phyloP scores from a whole-genome alignment of 306 rosid species.

The Vigna hirtella region DNA sequence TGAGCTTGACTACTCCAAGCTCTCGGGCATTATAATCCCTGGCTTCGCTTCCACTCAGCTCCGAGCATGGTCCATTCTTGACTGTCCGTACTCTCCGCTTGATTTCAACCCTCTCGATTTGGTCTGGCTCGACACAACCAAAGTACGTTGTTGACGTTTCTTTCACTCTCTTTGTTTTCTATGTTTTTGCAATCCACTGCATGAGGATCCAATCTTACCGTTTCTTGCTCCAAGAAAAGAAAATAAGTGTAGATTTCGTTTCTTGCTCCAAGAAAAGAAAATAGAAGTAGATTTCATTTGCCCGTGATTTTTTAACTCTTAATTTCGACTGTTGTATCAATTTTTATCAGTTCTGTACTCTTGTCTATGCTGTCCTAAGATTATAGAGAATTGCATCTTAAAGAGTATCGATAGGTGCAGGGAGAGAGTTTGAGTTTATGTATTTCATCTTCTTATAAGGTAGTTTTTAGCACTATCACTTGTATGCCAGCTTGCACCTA shows the following conservation, averaged over 20 bases:
- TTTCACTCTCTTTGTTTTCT: neutral
- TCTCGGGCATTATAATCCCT: slow-evolving; percentile 93
- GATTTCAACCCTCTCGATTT: slow-evolving; percentile 99
- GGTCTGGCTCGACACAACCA: slow-evolving; percentile 98
- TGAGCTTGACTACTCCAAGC: slow-evolving; percentile 80
- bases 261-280: neutral
- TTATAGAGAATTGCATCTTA: slow-evolving; percentile 6
- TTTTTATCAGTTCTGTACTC: neutral
- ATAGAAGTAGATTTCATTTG: neutral
- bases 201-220: neutral
- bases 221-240: neutral
- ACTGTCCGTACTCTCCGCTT: slow-evolving; percentile 95
- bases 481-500: neutral
- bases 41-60: slow-evolving; percentile 99
- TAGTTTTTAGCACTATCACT: neutral
- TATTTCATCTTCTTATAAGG: slow-evolving; percentile 9
- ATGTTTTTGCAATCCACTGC: slow-evolving; percentile 10
- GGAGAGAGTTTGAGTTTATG: slow-evolving; percentile 21
- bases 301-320: slow-evolving; percentile 7
- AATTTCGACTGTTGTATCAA: neutral
- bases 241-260: neutral
- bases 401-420: neutral
- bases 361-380: neutral
- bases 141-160: slow-evolving; percentile 47
- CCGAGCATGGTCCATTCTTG: slow-evolving; percentile 97